Evolutionary conservation across 2,329 filamentous ascomycete genomes (phyloP), one percentile per base, ranked within the genome.

Genomic region (Penicillium paneum): DNA sequence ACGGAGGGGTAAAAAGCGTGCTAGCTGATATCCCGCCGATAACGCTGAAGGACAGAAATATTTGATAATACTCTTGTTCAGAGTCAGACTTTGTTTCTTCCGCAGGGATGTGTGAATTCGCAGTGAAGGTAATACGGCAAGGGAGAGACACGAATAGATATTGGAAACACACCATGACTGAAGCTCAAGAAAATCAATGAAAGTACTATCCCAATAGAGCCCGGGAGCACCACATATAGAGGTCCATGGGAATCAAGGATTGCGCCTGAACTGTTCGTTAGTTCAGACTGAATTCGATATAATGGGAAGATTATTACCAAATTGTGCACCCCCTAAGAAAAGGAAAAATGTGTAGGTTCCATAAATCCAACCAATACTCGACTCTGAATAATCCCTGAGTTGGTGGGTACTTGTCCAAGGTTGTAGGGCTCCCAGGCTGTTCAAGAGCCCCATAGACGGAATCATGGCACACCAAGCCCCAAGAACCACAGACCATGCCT

Each of bases 401-500:
- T 71, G 67, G 57, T 73, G 64, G 11, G 64, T 60, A 17, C 60
- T 62, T 1, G 69, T 61, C 63, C 67, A 73, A 0, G 72, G 68
- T 31, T 74, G 68, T 1, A 74, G 56, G 35, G 69, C 62, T 6
- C 69, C 70, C 10, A 72, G 56, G 13, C 65, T 71, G 29, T 73
- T 74, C 19, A 71, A 52, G 32, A 73, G 39, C 5, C 74, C 74
- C 60, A 76, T 72, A 6, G 67, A 68, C 12, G 68, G 65, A 7
- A 70, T 58, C 63, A 75, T 71, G 21, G 66, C 67, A 57, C 68
- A 74, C 61, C 66, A 74, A 6, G 71, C 68, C 11, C 73, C 74
- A 0, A 72, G 52, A 1, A 75, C 74, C 1, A 75, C 71, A 0
- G 69, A 65, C 74, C 74, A 76, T 11, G 74, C 73, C 40, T 64